Evolutionary conservation across 805 yeast species (phyloP).

Genomic region (Cyberlindnera euphorbiiphila): DNA sequence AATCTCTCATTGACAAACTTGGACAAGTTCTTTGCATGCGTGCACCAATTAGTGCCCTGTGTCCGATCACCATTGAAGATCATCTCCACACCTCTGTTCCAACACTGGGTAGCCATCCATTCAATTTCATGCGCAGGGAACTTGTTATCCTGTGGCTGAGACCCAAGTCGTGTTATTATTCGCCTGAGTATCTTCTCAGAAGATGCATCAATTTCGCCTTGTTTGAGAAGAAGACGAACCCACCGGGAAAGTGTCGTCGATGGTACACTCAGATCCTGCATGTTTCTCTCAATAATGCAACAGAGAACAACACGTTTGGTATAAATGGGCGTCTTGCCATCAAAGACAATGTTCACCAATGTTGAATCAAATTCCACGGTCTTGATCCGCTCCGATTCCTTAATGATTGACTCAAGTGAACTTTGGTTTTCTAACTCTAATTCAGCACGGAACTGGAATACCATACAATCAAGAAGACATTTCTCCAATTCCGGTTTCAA

Average conservation of each 20-base stretch:
- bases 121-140: slow-evolving; percentile 31
- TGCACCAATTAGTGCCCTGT: slow-evolving; percentile 29
- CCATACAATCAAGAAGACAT: slow-evolving; percentile 23
- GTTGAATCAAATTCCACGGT: neutral
- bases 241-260: slow-evolving; percentile 27
- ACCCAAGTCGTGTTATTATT: slow-evolving; percentile 9
- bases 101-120: slow-evolving; percentile 33
- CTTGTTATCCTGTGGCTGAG: slow-evolving; percentile 4
- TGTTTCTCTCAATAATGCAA: slow-evolving; percentile 25
- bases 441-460: slow-evolving; percentile 27
- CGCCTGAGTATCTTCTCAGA: slow-evolving; percentile 13
- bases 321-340: no score
- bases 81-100: slow-evolving; percentile 37
- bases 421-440: slow-evolving; percentile 23
- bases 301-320: no score
- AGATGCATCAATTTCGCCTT: slow-evolving; percentile 4
- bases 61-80: slow-evolving; percentile 21
- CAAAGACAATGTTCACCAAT: no score
- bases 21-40: slow-evolving; percentile 27
- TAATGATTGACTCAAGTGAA: slow-evolving; percentile 21
- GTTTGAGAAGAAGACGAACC: slow-evolving; percentile 28
- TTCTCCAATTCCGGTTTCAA: slow-evolving; percentile 18
- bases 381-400: slow-evolving; percentile 16
- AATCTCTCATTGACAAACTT: slow-evolving; percentile 27
- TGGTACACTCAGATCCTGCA: slow-evolving; percentile 12